Base-by-base conservation (phyloP, 371 early-diverging fungal genomes). In the Mucor saturninus region DNA sequence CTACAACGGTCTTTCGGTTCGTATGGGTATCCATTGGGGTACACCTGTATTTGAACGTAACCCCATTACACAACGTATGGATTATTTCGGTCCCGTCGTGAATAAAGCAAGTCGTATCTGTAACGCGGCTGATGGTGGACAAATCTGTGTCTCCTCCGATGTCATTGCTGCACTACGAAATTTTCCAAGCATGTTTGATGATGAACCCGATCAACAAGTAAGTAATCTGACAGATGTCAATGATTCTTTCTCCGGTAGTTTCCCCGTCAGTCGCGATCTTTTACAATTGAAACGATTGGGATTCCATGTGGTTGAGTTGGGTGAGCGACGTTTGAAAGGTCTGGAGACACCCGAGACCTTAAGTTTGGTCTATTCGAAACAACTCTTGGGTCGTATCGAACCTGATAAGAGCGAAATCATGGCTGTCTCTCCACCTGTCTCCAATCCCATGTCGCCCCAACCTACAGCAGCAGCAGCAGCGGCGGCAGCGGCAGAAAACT, bases 11-110 rank as follows among this genome's bases (percentile, higher is more conserved):
- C 74, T 97, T 29, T 91, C 93, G 4, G 93, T 98, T 13, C 89
- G 98, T 42, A 97, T 98, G 95, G 98, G 98, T 21, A 91, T 98
- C 59, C 97, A 97, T 65, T 93, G 92, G 85, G 98, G 98, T 29
- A 81, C 85, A 4, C 95, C 97, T 4, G 91, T 95, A 4, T 93
- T 89, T 61, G 97, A 98, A 58, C 88, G 89, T 11, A 95, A 96
- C 72, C 94, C 94, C 2, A 86, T 94, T 45, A 95, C 96, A 2
- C 83, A 89, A 31, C 89, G 97, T 54, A 95, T 97, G 95, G 98
- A 97, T 76, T 97, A 97, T 73, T 95, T 94, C 83, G 98, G 98
- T 0, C 95, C 95, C 0, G 91, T 95, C 77, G 96, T 96, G 39
- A 96, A 95, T 73, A 85, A 93, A 8, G 90, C 95, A 4, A 88